These are phyloP conservation scores for Cicer chorassanicum DNA, from an alignment of 306 rosid genomes.

Conservation along the genomic window DNA sequence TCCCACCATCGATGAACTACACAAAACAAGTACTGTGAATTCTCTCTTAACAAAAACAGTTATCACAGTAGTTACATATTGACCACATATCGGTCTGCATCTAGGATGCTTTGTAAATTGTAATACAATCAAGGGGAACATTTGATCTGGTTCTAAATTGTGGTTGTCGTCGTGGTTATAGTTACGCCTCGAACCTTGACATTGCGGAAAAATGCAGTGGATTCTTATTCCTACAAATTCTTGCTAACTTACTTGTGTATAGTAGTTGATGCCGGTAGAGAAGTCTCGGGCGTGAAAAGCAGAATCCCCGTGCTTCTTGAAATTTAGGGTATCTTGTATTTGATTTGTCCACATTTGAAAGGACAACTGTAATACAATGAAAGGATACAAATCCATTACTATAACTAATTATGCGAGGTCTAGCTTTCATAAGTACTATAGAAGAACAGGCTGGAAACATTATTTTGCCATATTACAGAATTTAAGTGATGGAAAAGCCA, in stretches of 20 bases:
- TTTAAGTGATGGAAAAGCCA: background rate
- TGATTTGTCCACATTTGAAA: slow-evolving; percentile 99
- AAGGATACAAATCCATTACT: slow-evolving; percentile 16
- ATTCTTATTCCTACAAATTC: slow-evolving; percentile 15
- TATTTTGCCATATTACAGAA: background rate
- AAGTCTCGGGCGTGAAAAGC: slow-evolving; percentile 87
- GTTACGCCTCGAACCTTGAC: too few species aligned
- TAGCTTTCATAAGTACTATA: slow-evolving; percentile 26
- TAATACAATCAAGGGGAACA: background rate
- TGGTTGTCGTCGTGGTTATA: too few species aligned
- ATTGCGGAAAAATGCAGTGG: background rate
- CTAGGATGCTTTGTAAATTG: background rate
- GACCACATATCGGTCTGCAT: slow-evolving; percentile 13
- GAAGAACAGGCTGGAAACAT: background rate
- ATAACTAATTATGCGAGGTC: slow-evolving; percentile 1
- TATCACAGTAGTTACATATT: slow-evolving; percentile 1
- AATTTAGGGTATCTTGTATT: slow-evolving; percentile 90
- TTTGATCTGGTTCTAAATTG: background rate
- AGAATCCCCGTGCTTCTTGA: slow-evolving; percentile 87
- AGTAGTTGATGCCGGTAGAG: slow-evolving; percentile 68
- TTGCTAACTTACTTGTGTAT: slow-evolving; percentile 75
- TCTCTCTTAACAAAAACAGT: background rate
- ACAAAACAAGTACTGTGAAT: slow-evolving; percentile 33
- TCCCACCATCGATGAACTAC: slow-evolving; percentile 92
- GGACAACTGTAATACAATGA: slow-evolving; percentile 71